Evolutionary conservation across 371 early-diverging fungal genomes (phyloP).

Genomic region (Lichtheimia ramosa): DNA sequence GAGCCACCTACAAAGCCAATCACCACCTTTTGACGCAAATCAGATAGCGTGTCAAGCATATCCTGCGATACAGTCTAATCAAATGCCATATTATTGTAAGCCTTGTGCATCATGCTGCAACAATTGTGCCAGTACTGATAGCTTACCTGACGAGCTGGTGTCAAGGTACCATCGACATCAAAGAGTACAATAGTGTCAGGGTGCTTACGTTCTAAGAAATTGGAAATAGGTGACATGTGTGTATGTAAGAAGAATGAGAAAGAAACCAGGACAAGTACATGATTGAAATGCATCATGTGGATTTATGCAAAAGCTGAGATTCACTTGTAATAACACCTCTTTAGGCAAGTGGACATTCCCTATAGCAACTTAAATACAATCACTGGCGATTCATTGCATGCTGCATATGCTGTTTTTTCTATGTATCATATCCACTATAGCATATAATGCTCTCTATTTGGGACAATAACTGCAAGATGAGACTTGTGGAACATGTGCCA

Average conservation of each 20-base stretch:
- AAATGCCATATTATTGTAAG: background rate
- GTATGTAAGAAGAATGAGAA: background rate
- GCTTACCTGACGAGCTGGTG: constrained; percentile 89
- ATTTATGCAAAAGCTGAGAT: too few relatives aligned
- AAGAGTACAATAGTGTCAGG: constrained; percentile 93
- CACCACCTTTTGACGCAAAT: constrained; percentile 87
- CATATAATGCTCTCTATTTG: too few relatives aligned
- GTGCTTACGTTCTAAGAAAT: constrained; percentile 59
- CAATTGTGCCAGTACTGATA: background rate
- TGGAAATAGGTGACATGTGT: constrained; percentile 25
- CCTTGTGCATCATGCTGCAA: background rate
- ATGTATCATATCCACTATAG: too few relatives aligned
- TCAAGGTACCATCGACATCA: constrained; percentile 99
- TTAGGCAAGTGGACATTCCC: too few relatives aligned
- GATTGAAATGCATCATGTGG: too few relatives aligned
- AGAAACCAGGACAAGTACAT: background rate
- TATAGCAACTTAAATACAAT: too few relatives aligned
- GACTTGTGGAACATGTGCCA: too few relatives aligned
- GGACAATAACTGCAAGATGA: too few relatives aligned
- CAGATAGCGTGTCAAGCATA: constrained; percentile 80
- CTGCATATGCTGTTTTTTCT: too few relatives aligned
- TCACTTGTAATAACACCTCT: too few relatives aligned
- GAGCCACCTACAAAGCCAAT: constrained; percentile 99
- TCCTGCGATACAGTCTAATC: constrained; percentile 66
- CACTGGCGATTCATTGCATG: too few relatives aligned